Evolutionary conservation across 257 asterid genomes (phyloP).

Genomic region (Striga asiatica): DNA sequence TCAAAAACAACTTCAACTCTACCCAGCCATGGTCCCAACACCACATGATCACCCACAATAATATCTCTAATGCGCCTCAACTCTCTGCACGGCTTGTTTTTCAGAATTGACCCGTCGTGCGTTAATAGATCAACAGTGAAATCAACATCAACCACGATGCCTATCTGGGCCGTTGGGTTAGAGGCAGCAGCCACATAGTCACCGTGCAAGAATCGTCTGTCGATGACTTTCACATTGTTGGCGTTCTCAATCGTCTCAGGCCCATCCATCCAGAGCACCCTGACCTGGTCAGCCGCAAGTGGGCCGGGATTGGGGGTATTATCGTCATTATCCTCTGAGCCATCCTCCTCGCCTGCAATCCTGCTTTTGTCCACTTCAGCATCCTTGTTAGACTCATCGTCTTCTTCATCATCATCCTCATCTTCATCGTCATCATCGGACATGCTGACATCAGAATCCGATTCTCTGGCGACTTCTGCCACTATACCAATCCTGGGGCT

Average conservation of each 20-base stretch:
- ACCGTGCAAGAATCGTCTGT: conserved; percentile 89
- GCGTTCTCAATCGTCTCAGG: conserved; percentile 55
- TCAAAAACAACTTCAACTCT: conserved; percentile 85
- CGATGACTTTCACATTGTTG: conserved; percentile 53
- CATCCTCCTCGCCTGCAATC: conserved; percentile 24
- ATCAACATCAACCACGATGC: conserved; percentile 70
- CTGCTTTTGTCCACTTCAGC: too few species aligned
- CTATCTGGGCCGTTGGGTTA: conserved; percentile 90
- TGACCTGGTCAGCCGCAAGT: conserved; percentile 66
- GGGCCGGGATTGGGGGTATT: conserved; percentile 33
- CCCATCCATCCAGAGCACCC: conserved; percentile 86
- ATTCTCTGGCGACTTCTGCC: conserved; percentile 89
- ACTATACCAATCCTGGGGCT: conserved; percentile 61
- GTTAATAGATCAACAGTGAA: conserved; percentile 56
- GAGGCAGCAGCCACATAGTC: conserved; percentile 87
- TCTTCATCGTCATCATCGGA: conserved; percentile 68
- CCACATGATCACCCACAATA: conserved; percentile 83
- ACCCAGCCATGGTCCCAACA: conserved; percentile 96
- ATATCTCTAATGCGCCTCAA: conserved; percentile 74
- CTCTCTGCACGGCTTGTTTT: conserved; percentile 48
- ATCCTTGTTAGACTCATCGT: conserved; percentile 29
- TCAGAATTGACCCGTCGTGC: conserved; percentile 50
- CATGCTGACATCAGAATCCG: conserved; percentile 78
- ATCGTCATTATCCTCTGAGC: conserved; percentile 25
- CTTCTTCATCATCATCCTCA: conserved; percentile 34